A percentile compares a stretch with the other conserved stretches of the same genome.
Conservation (phyloP, 345 rosid species). For the Syzygium aqueum region DNA sequence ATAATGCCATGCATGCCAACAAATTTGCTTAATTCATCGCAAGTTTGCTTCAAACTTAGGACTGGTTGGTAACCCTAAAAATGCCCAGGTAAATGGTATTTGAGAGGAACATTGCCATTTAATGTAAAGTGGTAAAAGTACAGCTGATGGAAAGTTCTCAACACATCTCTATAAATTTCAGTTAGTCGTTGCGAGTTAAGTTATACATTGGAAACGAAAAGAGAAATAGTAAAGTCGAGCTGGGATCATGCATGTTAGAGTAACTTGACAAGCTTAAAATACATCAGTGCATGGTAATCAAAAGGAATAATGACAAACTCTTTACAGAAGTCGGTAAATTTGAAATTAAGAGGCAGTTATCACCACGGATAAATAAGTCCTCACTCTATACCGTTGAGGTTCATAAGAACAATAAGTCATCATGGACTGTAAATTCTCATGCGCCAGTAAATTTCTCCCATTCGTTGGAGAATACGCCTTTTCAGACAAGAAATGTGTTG, state of each 20-base stretch:
- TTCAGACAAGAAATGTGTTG: background rate
- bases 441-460: background rate
- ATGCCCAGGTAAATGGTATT: background rate
- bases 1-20: background rate
- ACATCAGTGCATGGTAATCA: background rate
- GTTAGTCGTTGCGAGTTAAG: background rate
- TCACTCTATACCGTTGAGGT: background rate
- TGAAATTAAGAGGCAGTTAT: background rate
- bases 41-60: background rate
- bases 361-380: background rate
- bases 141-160: background rate
- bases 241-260: background rate
- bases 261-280: background rate
- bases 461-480: background rate
- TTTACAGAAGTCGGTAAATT: background rate
- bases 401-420: background rate
- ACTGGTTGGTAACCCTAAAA: background rate
- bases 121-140: background rate
- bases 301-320: background rate
- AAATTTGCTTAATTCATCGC: background rate
- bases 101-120: background rate
- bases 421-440: background rate
- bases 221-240: background rate
- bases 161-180: background rate
- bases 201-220: background rate